Base-by-base conservation (phyloP, 73 alveolate species). In the Urostyla sp. region DNA sequence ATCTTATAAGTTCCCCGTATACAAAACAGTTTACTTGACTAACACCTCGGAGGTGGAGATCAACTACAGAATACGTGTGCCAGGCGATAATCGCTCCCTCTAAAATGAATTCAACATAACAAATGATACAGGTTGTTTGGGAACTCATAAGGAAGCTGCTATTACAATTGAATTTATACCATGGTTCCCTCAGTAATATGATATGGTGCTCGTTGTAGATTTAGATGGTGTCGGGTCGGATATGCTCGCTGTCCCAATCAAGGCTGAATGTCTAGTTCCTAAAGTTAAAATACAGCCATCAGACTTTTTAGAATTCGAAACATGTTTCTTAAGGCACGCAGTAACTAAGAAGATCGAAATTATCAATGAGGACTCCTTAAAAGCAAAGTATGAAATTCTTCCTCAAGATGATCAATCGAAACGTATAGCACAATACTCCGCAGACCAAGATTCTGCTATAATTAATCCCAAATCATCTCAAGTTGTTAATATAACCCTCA, bases 191-290 rank as follows among this genome's bases (percentile, higher is more conserved):
- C 82, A 93, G 67, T 58, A 80, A 16, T 97, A 98, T 87, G 99
- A 97, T 78, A 91, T 95, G 86, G 99, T 95, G 30, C 91, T 98
- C 79, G 98, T 97, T 72, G 98, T 98, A 59, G 99, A 98, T 87
- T 92, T 98, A 67, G 98, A 97, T 51, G 99, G 99, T 2, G 99
- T 98, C 11, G 99, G 99, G 10, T 95, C 95, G 84, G 99, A 94
- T 84, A 96, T 94, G 98, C 92, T 90, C 52, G 95, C 99, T 24
- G 90, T 96, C 26, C 99, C 99, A 52, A 98, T 98, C 61, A 96
- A 97, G 59, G 99, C 99, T 26, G 99, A 96, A 35, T 97, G 99
- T 57, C 92, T 91, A 38, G 99, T 97, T 8, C 99, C 99, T 0
- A 93, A 95, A 87, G 99, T 98, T 28, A 97, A 94, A 67, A 74